Base-by-base conservation (phyloP, 805 yeast genomes). In the Candida nanaspora region DNA sequence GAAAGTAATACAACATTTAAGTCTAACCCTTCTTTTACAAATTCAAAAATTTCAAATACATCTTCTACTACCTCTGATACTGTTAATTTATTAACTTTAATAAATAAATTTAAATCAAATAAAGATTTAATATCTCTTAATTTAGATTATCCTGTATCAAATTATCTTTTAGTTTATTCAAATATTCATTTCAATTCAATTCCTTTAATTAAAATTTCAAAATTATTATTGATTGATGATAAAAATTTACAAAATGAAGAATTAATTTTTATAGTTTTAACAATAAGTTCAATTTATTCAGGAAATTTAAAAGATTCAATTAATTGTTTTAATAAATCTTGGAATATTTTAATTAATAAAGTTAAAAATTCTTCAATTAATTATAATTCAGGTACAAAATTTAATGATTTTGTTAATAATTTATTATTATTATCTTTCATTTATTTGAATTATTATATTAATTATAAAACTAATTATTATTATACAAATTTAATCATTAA, bases 401-500 rank as follows among this genome's bases (percentile, higher is more conserved):
- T 56, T 43, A 44, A 48, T 39, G 67, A 66, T 36, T 68, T 74
- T 42, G 61, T 75, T 38, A 68, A 67, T 41, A 67, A 72, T 41
- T 60, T 76, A 30, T 71, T 70, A 27, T 49, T 73, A 18, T 52
- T 76, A 26, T 57, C 71, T 23, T 66, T 57, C 46, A 61, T 73
- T 13, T 69, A 70, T 43, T 52, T 73, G 37, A 58, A 63, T 22
- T 63, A 64, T 50, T 61, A 69, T 40, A 53, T 62, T 32, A 57
- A 62, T n/a, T 45, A 54, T 30, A 41, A 40, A 35, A 3, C 4
- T 14, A 55, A 55, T 35, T 39, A 42, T 25, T 31, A 23, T 39
- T 39, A 27, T 43, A 41, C 26, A 27, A 30, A 30, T 30, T 38
- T 53, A 5, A 41, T 49, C 3, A 54, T 72, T n/a, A 68, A 69